These are phyloP conservation scores for Myrica gale DNA, from an alignment of 306 rosid species.

Conservation along the genomic window DNA sequence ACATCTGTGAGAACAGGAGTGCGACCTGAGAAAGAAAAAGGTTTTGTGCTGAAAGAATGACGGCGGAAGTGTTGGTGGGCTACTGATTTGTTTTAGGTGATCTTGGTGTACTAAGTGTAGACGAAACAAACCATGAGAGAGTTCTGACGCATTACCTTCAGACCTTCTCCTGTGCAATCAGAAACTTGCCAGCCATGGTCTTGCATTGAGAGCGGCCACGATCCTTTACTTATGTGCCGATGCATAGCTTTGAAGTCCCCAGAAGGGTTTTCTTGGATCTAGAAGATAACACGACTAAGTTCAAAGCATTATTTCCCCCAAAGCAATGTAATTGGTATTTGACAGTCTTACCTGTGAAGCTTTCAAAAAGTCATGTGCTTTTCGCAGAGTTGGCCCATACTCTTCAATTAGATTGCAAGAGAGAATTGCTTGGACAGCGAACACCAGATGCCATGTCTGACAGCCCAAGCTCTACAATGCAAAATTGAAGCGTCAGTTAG, in stretches of 20 bases:
- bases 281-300: neutral
- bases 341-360: conserved; percentile 51
- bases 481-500: neutral
- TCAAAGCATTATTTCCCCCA: neutral
- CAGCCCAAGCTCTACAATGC: conserved; percentile 52
- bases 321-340: neutral
- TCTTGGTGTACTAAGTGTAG: too few relatives aligned
- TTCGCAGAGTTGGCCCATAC: conserved; percentile 45
- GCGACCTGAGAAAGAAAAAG: conserved; percentile 28
- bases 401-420: conserved; percentile 49
- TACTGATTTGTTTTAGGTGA: neutral
- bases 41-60: too few relatives aligned
- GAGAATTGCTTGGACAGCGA: conserved; percentile 56
- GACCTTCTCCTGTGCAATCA: conserved; percentile 66
- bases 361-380: conserved; percentile 58
- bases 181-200: conserved; percentile 68
- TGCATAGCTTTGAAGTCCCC: conserved; percentile 47
- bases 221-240: conserved; percentile 53
- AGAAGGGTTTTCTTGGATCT: conserved; percentile 50
- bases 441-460: conserved; percentile 58
- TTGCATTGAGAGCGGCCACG: conserved; percentile 54
- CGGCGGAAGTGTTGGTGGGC: neutral
- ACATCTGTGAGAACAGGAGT: conserved; percentile 46
- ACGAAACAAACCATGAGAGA: neutral
- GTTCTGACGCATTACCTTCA: conserved; percentile 36